Conservation (phyloP, 257 asterid genomes). For the Gardenia jasminoides region DNA sequence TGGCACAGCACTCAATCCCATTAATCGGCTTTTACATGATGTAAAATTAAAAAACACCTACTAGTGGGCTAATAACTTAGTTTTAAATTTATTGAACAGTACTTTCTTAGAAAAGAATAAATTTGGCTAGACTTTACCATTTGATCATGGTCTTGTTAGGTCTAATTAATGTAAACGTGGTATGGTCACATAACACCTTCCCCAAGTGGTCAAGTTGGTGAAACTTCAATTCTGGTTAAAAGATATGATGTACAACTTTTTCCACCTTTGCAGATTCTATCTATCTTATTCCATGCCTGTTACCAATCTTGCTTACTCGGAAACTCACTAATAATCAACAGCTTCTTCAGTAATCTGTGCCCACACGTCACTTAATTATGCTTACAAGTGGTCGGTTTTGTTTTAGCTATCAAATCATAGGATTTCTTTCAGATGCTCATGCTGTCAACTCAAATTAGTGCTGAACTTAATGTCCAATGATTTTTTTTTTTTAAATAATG, state of each 20-base stretch:
- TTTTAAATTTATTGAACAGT: neutral
- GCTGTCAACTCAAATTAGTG: slow-evolving; percentile 2
- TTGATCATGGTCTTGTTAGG: neutral
- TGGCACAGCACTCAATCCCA: neutral
- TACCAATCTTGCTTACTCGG: slow-evolving; percentile 12
- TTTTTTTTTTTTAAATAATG: neutral
- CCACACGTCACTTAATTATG: neutral
- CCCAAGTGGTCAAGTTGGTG: slow-evolving; percentile 8
- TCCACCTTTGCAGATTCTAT: slow-evolving; percentile 5
- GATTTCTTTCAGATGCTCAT: neutral
- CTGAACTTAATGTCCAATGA: neutral
- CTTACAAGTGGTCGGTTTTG: neutral
- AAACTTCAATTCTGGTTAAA: neutral
- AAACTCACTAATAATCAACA: slow-evolving; percentile 4
- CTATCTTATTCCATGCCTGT: neutral
- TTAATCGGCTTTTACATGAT: too few relatives aligned
- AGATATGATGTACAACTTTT: neutral
- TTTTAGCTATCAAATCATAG: neutral
- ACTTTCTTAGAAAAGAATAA: too few relatives aligned
- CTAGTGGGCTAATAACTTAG: neutral
- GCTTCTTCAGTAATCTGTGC: neutral
- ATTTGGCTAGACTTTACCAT: neutral
- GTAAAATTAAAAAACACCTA: neutral
- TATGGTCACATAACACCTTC: too few relatives aligned
- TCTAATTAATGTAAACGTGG: neutral